Evolutionary conservation across 129 eudicot genomes (phyloP), one percentile per base, ranked within the genome.

Genomic region (Lactuca saligna): DNA sequence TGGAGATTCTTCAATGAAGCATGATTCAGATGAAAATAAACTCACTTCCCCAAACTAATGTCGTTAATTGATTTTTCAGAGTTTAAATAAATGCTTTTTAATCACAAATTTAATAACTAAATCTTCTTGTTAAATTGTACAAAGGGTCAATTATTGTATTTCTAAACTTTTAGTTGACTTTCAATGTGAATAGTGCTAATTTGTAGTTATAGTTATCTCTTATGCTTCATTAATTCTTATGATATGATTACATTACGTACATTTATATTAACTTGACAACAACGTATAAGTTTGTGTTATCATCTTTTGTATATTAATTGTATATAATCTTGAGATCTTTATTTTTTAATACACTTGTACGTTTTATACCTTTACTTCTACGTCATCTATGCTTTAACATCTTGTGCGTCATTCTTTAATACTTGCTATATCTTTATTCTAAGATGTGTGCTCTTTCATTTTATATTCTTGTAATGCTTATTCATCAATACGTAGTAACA

Each of bases 1-100:
- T 41, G 96, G 99, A 58, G 99, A 93, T 89, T 65, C 97, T 39
- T 81, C 95, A 46, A 49, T 85, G 75, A 93, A 93, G 82, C 99
- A 79, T 78, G 96, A 85, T 67, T 69, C 90, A 7, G 97, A 89
- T 25, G 98, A 93, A 73, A 81, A 78, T 81, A 92, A 88, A 80
- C 75, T 89, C 55, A 81, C 85, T 58, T 89, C 99, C 72, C 99
- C 87, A 14, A 72, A 80, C 17, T 49, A 63, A n/a, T n/a, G n/a
- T n/a, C n/a, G n/a, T n/a, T n/a, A n/a, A 42, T 66, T 57, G 61
- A 66, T 48, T n/a, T 66, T 74, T 17, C n/a, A 56, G 68, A 48
- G 54, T 59, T 49, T 9, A 56, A 69, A 59, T 25, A 20, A 7
- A 39, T 49, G 17, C 9, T 69, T 57, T 17, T 57, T n/a, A 69